Evolutionary conservation across 192 early-diverging fungal species (phyloP).

Genomic region (Coemansia sp.): DNA sequence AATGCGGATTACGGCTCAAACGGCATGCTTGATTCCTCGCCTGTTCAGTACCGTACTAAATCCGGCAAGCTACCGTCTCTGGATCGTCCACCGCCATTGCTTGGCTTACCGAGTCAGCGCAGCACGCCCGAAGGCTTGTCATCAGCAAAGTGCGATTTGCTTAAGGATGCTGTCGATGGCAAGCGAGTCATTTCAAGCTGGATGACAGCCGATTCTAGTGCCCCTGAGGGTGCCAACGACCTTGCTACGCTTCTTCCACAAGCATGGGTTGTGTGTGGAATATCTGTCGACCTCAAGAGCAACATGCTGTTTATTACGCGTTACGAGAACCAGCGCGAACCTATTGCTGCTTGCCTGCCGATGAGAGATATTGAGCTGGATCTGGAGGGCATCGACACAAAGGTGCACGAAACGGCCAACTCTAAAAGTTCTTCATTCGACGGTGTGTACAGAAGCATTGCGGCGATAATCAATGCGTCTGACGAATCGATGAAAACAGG

Average conservation of each 20-base stretch:
- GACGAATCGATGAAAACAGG: conserved; percentile 66
- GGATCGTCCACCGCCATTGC: background rate
- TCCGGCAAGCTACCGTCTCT: background rate
- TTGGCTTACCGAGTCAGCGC: background rate
- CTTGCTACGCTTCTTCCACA: conserved; percentile 62
- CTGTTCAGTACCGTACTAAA: background rate
- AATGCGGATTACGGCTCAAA: background rate
- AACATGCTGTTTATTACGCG: conserved; percentile 74
- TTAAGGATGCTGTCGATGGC: conserved; percentile 17
- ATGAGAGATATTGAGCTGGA: conserved; percentile 57
- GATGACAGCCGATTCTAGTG: background rate
- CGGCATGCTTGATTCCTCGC: background rate
- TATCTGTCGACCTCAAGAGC: conserved; percentile 69
- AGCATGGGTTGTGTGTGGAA: conserved; percentile 73
- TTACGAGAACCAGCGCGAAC: conserved; percentile 48
- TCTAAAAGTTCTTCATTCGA: conserved; percentile 44
- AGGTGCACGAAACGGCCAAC: too few species aligned
- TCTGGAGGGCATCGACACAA: conserved; percentile 1
- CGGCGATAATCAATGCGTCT: conserved; percentile 67
- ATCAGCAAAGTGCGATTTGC: background rate
- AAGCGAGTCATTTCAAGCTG: conserved; percentile 18
- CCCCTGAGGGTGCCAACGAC: background rate
- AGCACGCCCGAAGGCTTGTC: background rate
- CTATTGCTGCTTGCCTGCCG: conserved; percentile 72
- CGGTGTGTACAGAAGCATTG: conserved; percentile 54